These are phyloP conservation scores for Microcyclospora tardicrescens DNA, from an alignment of 2,329 filamentous ascomycete genomes.

Conservation along the genomic window DNA sequence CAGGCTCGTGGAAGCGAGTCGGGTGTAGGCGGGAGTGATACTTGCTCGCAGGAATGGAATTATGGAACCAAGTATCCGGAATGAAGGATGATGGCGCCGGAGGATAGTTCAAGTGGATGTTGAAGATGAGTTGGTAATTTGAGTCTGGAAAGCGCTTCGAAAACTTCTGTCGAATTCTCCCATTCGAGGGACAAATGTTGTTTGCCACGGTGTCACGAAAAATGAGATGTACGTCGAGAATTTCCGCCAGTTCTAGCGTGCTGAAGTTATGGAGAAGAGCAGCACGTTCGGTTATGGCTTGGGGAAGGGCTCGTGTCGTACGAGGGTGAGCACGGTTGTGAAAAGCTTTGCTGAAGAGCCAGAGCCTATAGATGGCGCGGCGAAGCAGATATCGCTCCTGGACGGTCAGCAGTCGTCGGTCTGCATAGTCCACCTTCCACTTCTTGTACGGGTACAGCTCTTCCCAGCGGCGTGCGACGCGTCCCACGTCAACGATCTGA, in stretches of 20 bases:
- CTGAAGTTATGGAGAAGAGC: conserved; percentile 47
- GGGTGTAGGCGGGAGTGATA: conserved; percentile 36
- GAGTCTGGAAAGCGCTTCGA: conserved; percentile 41
- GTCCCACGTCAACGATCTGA: conserved; percentile 42
- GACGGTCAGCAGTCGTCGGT: conserved; percentile 39
- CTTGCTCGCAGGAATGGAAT: conserved; percentile 22
- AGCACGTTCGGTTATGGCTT: conserved; percentile 39
- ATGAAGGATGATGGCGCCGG: conserved; percentile 16
- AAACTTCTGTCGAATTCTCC: conserved; percentile 46
- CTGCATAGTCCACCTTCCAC: conserved; percentile 45
- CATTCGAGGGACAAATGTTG: conserved; percentile 50
- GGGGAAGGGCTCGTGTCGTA: conserved; percentile 34
- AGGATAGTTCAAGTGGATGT: conserved; percentile 25
- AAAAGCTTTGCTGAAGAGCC: conserved; percentile 48
- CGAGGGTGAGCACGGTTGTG: conserved; percentile 41
- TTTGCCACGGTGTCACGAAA: conserved; percentile 43
- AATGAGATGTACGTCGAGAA: conserved; percentile 45
- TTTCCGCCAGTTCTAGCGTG: conserved; percentile 43
- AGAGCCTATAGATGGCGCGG: conserved; percentile 46
- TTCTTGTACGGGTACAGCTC: conserved; percentile 51
- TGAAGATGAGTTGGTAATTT: conserved; percentile 39
- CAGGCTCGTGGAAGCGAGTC: conserved; percentile 38
- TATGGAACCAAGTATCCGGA: conserved; percentile 25
- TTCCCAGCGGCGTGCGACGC: conserved; percentile 44
- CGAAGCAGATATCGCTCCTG: conserved; percentile 40